phyloP scores from a whole-genome alignment of 1,284 basidiomycete species.

The Serendipita sp. region DNA sequence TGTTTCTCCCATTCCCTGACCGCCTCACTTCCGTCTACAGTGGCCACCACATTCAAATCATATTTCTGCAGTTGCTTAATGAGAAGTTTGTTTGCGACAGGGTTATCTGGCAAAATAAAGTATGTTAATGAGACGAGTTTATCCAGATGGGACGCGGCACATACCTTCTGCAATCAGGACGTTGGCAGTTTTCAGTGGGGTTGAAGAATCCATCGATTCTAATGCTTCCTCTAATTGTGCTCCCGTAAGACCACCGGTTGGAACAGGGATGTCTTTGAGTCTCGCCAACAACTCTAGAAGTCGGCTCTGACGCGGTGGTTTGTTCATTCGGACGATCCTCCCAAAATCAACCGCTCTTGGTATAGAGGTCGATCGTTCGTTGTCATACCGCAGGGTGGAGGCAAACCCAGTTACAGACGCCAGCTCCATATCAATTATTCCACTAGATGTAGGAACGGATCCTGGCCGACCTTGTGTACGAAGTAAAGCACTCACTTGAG shows the following conservation, averaged over 20 bases:
- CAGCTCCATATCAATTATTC: constrained; percentile 1
- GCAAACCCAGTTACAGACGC: constrained; percentile 36
- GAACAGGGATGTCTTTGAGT: constrained; percentile 36
- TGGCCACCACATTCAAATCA: constrained; percentile 42
- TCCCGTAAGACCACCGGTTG: constrained; percentile 14
- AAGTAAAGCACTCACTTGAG: not conserved
- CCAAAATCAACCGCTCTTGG: not conserved
- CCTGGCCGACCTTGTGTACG: not conserved
- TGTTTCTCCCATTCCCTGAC: constrained; percentile 54
- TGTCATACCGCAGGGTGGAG: not conserved
- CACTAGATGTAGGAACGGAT: not conserved
- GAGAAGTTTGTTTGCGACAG: constrained; percentile 48
- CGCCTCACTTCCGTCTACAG: constrained; percentile 53
- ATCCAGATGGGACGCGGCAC: constrained; percentile 1
- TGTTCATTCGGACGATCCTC: constrained; percentile 44
- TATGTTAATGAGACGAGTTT: not conserved
- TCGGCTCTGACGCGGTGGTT: constrained; percentile 45
- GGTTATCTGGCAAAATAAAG: constrained; percentile 35
- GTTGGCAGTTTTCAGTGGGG: constrained; percentile 39
- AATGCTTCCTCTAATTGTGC: constrained; percentile 28
- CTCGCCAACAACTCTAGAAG: constrained; percentile 47
- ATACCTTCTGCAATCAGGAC: constrained; percentile 55
- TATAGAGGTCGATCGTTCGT: not conserved
- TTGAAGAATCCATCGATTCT: constrained; percentile 34
- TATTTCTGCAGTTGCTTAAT: constrained; percentile 49